Percentiles rank a stretch among this genome's conserved stretches.
Conservation (phyloP, 305 asterid species). For the Galium porrigens region DNA sequence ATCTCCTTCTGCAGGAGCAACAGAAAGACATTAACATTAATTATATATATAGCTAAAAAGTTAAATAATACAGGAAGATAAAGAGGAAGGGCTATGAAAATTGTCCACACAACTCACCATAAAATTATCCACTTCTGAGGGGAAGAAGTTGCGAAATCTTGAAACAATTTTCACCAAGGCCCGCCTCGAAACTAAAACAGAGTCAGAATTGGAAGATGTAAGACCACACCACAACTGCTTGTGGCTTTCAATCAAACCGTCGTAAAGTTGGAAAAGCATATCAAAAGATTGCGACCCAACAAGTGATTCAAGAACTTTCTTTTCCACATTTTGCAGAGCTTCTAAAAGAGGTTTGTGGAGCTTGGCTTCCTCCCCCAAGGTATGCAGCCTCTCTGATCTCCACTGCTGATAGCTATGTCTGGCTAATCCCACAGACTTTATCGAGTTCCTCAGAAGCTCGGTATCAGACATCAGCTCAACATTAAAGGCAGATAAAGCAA, state of each 20-base stretch:
- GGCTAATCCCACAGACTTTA: slow-evolving; percentile 40
- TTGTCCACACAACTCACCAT: slow-evolving; percentile 40
- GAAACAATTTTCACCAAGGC: slow-evolving; percentile 40
- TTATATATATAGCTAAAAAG: neutral
- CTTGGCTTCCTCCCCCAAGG: slow-evolving; percentile 20
- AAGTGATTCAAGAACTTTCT: slow-evolving; percentile 48
- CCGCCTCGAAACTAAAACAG: slow-evolving; percentile 40
- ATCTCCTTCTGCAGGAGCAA: slow-evolving; percentile 38
- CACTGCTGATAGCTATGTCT: slow-evolving; percentile 65
- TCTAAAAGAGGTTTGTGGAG: slow-evolving; percentile 31
- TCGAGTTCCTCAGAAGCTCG: slow-evolving; percentile 33
- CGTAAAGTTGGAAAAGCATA: slow-evolving; percentile 34
- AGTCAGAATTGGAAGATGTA: slow-evolving; percentile 34
- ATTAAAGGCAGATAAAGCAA: slow-evolving; percentile 27
- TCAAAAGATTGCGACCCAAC: slow-evolving; percentile 45
- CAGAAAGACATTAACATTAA: slow-evolving; percentile 6
- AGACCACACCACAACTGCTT: slow-evolving; percentile 51
- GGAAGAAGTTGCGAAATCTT: slow-evolving; percentile 36
- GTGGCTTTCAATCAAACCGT: slow-evolving; percentile 66
- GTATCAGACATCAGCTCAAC: slow-evolving; percentile 24
- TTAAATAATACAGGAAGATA: neutral
- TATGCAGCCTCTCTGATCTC: slow-evolving; percentile 37
- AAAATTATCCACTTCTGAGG: slow-evolving; percentile 42
- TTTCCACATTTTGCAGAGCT: slow-evolving; percentile 45
- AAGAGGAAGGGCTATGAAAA: neutral